A percentile compares a stretch with the other conserved stretches of the same genome.
phyloP scores from a whole-genome alignment of 2,329 filamentous ascomycete genomes.

The Penicillium vulpinum region DNA sequence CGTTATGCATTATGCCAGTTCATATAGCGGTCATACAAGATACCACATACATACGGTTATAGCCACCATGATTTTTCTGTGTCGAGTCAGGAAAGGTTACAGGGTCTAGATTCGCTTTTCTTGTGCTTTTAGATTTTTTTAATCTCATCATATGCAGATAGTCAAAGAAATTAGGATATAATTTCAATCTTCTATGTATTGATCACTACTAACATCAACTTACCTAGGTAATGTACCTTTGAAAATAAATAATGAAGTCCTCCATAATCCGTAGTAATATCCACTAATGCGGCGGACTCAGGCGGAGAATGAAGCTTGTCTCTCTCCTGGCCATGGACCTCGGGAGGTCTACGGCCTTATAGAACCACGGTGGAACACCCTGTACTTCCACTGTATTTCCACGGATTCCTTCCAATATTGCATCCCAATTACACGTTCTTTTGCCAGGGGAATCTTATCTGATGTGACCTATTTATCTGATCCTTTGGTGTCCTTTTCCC shows the following conservation, averaged over 20 bases:
- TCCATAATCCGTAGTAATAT: too few species aligned
- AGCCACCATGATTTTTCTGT: neutral
- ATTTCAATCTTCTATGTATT: neutral
- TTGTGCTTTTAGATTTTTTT: neutral
- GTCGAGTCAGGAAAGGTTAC: neutral
- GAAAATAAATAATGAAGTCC: too few species aligned
- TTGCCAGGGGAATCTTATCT: constrained; percentile 25
- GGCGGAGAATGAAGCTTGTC: neutral
- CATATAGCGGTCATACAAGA: neutral
- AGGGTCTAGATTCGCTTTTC: neutral
- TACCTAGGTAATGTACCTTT: neutral
- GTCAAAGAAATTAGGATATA: neutral
- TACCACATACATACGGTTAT: neutral
- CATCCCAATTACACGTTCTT: neutral
- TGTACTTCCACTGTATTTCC: neutral
- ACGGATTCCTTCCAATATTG: constrained; percentile 5
- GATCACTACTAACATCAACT: neutral
- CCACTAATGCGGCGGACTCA: neutral
- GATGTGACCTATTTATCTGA: constrained; percentile 11
- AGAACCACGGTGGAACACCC: neutral
- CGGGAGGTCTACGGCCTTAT: constrained; percentile 5
- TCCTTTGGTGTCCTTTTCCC: neutral
- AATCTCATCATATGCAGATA: too few species aligned
- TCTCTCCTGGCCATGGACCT: neutral
- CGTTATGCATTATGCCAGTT: neutral